Base-by-base conservation (phyloP, 2,329 filamentous ascomycete species). In the Emmonsiellopsis sp. region DNA sequence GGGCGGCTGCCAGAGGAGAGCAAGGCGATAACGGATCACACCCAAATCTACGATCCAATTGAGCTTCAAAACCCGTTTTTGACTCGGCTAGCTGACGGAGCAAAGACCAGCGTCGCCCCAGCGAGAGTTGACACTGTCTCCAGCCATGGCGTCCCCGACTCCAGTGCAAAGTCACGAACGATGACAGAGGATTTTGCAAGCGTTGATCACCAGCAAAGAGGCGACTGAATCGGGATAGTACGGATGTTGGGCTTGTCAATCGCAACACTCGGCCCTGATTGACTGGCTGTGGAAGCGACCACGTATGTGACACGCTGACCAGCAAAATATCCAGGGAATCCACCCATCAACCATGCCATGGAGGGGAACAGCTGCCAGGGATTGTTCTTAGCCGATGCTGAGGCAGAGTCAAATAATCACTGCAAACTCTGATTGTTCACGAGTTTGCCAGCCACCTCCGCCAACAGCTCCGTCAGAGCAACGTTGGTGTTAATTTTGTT, bases 251-350 rank as follows among this genome's bases (percentile, higher is more conserved):
- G 49, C 45, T 53, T 42, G 50, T 53, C 49, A 52, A 51, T 56
- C 52, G 49, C 49, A 53, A 31, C 45, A 49, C 53, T 43, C 51
- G 39, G 54, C 33, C 33, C 6, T 11, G 47, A 58, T 56, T 51
- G 56, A 61, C 55, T 61, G 59, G 59, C 50, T 43, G 52, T 53
- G 45, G 55, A 45, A 55, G 51, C 58, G 49, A 58, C 59, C 59
- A 61, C 59, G 59, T 60, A 60, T 59, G 42, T 55, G 45, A 43
- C 53, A 57, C 53, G 51, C 47, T 52, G 42, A 53, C 43, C 51
- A 43, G 21, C 34, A 42, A 49, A 44, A 31, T 40, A 52, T 52
- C 50, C 50, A 39, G 45, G 50, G 39, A 49, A 14, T 27, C 36
- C 36, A 9, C 21, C 17, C 36, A 17, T 37, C 47, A 42, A 32